Percentiles rank a stretch among this genome's conserved stretches.
Conservation (phyloP, 192 early-diverging fungal genomes). For the Rhizoclosmatium sp. region DNA sequence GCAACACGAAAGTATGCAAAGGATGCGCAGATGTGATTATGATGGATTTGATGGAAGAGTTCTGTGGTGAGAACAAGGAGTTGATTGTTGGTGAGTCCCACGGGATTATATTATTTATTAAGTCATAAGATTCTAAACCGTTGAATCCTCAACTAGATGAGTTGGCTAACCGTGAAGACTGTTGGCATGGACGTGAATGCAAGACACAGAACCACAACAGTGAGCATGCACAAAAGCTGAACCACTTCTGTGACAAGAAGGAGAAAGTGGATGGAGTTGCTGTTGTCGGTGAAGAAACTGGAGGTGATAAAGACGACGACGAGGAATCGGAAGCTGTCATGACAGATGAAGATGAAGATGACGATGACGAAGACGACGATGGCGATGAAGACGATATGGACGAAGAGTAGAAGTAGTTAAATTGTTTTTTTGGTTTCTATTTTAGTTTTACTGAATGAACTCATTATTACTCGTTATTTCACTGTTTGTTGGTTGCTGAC, state of each 20-base stretch:
- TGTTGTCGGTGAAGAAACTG: not conserved
- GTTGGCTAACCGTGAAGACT: slow-evolving; percentile 33
- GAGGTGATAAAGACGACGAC: not conserved
- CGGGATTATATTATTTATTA: not conserved
- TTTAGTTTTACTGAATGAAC: not conserved
- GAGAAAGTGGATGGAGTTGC: not conserved
- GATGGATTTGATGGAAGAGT: slow-evolving; percentile 34
- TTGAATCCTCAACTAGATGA: slow-evolving; percentile 3
- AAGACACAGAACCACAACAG: slow-evolving; percentile 9
- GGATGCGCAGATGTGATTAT: slow-evolving; percentile 34
- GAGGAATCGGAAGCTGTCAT: not conserved
- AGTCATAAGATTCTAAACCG: not conserved
- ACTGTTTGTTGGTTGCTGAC: not conserved
- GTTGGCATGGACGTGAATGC: slow-evolving; percentile 42
- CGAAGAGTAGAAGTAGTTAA: slow-evolving; percentile 7
- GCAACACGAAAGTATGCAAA: slow-evolving; percentile 34
- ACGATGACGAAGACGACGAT: not conserved
- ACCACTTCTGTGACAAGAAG: slow-evolving; percentile 36
- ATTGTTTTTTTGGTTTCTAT: slow-evolving; percentile 5
- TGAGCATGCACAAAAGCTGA: slow-evolving; percentile 28
- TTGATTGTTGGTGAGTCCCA: slow-evolving; percentile 3
- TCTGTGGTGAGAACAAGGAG: not conserved
- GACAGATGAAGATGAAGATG: slow-evolving; percentile 4
- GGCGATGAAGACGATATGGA: slow-evolving; percentile 23
- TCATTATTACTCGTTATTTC: not conserved